A percentile compares a stretch with the other conserved stretches of the same genome.
Evolutionary conservation across 108 stramenopile genomes (phyloP).

Genomic region (Mayamaea pseudoterrestris): DNA sequence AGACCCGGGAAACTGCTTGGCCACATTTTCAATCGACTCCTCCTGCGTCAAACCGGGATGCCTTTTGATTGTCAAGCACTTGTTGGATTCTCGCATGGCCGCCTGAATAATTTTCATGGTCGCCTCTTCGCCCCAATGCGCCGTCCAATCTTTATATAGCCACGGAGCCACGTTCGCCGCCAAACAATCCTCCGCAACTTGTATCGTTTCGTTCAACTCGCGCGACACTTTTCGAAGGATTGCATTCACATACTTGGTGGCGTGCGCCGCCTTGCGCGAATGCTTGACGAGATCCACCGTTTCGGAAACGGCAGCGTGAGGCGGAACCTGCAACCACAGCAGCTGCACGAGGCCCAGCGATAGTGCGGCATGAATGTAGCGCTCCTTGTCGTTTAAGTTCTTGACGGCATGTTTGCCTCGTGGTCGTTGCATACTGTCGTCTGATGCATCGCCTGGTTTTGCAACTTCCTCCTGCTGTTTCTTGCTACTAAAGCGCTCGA

Average conservation of each 20-base stretch:
- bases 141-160: slow-evolving; percentile 36
- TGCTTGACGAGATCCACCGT: slow-evolving; percentile 68
- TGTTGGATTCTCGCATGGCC: slow-evolving; percentile 38
- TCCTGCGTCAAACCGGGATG: neutral
- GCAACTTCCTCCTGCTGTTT: neutral
- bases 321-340: slow-evolving; percentile 46
- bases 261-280: too few species aligned
- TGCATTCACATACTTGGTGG: slow-evolving; percentile 75
- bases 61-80: slow-evolving; percentile 48
- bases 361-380: slow-evolving; percentile 32
- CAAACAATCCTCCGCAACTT: neutral
- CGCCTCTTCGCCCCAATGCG: slow-evolving; percentile 39
- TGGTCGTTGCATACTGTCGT: slow-evolving; percentile 1
- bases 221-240: slow-evolving; percentile 46
- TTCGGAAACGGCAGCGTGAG: slow-evolving; percentile 56
- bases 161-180: slow-evolving; percentile 51
- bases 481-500: slow-evolving; percentile 6
- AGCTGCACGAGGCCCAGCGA: slow-evolving; percentile 62
- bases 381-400: neutral
- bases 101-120: slow-evolving; percentile 35
- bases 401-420: neutral
- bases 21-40: slow-evolving; percentile 11
- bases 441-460: neutral
- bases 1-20: slow-evolving; percentile 18
- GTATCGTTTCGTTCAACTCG: slow-evolving; percentile 32